Conservation (phyloP, 2,329 filamentous ascomycete species). For the Parafenestella ontariensis region DNA sequence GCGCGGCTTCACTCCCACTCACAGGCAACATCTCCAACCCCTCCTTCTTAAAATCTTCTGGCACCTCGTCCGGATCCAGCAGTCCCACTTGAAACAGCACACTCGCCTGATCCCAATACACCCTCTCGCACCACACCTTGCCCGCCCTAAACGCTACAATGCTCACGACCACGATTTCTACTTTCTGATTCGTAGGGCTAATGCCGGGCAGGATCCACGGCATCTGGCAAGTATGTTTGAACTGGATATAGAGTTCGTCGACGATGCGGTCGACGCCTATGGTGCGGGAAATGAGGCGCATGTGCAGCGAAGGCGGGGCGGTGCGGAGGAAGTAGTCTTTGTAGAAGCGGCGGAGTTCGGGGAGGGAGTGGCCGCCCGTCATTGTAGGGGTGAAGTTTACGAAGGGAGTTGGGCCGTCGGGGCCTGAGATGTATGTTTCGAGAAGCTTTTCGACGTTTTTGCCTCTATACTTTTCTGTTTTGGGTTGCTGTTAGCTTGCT, state of each 20-base stretch:
- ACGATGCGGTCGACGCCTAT: conserved; percentile 66
- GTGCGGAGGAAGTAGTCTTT: conserved; percentile 61
- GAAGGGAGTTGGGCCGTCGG: conserved; percentile 43
- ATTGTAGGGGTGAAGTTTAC: conserved; percentile 55
- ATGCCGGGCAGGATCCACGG: conserved; percentile 67
- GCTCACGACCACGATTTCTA: conserved; percentile 64
- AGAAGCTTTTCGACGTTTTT: conserved; percentile 48
- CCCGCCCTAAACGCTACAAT: conserved; percentile 63
- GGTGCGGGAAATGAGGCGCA: conserved; percentile 65
- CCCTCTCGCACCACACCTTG: conserved; percentile 63
- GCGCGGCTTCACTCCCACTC: conserved; percentile 54
- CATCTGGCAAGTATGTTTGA: conserved; percentile 63
- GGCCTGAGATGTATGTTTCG: conserved; percentile 39
- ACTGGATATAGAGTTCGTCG: conserved; percentile 65
- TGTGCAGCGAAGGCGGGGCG: conserved; percentile 56
- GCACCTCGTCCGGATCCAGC: conserved; percentile 63
- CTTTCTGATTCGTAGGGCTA: conserved; percentile 61
- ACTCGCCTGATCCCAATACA: conserved; percentile 69
- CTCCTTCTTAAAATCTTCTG: conserved; percentile 52
- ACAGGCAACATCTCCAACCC: conserved; percentile 57
- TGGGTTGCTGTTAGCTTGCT: conserved; percentile 6
- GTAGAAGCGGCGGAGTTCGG: conserved; percentile 62
- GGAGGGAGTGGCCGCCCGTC: conserved; percentile 53
- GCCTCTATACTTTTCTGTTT: conserved; percentile 47
- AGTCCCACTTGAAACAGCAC: conserved; percentile 66